Base-by-base conservation (phyloP, 2,329 filamentous ascomycete species). In the Alternaria sp. region DNA sequence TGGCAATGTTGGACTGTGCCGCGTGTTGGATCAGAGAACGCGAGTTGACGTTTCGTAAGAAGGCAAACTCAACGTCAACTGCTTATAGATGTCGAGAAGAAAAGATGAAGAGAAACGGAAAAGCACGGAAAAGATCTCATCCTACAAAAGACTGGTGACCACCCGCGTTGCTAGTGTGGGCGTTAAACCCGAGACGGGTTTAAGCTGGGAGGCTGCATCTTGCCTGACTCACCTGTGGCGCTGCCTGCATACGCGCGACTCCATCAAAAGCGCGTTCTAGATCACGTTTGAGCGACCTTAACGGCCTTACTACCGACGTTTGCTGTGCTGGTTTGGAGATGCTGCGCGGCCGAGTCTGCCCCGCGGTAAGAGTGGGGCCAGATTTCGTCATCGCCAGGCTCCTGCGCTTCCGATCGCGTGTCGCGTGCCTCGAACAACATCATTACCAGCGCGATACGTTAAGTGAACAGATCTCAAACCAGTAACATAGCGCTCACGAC, bases 151-250 rank as follows among this genome's bases (percentile, higher is more conserved):
- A 46, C 58, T 63, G 44, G 58, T 57, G 23, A 50, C 51, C 44
- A 51, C 33, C 45, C 61, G 49, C 59, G 55, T 58, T 15, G 46
- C 51, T 67, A 67, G 65, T 59, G 59, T 28, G n/a, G 46, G 30
- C 50, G 33, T 64, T 66, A 66, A 61, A 57, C 46, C 66, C 64
- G 64, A 18, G 10, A 14, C 66, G 61, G 66, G 50, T 60, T 58
- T 68, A 68, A 67, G 26, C 26, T 54, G 15, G 11, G 20, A 49
- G 18, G 14, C 21, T 49, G 25, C 54, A 26, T 47, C 37, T 43
- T 33, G 49, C 15, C 43, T 63, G 62, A 67, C 41, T 67, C 62
- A 65, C 56, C 37, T 41, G n/a, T 41, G 37, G 37, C 15, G 37
- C 37, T 41, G 37, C 43, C 37, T 33, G 50, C 49, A 53, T 21